phyloP scores from a whole-genome alignment of 441 rosid species.

The Populus hybrid region DNA sequence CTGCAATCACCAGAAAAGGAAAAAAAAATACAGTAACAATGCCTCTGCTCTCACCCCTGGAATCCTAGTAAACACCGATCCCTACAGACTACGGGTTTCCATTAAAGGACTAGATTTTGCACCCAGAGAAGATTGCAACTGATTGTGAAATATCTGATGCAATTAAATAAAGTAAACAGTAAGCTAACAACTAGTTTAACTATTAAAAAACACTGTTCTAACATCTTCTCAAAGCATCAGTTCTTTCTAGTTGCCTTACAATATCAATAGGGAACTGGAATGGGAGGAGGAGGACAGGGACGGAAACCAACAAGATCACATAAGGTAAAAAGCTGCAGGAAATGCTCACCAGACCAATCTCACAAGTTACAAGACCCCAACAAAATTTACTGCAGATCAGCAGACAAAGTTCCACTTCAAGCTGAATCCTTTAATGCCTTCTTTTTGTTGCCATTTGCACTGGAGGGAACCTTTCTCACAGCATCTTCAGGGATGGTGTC shows the following conservation, averaged over 20 bases:
- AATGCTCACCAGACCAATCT: not conserved
- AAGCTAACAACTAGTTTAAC: not conserved
- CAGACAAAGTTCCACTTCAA: not conserved
- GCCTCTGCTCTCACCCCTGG: not conserved
- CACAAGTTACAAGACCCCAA: not conserved
- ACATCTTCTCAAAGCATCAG: not conserved
- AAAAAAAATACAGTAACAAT: not conserved
- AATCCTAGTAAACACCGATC: not conserved
- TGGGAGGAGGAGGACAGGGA: not conserved
- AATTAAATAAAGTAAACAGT: not conserved
- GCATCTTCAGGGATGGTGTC: constrained; percentile 56
- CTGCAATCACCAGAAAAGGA: not conserved
- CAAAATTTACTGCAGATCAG: not conserved
- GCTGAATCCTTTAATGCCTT: constrained; percentile 36
- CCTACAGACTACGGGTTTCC: not conserved
- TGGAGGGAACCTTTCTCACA: constrained; percentile 26
- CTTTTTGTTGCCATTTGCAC: constrained; percentile 27
- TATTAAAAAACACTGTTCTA: not conserved
- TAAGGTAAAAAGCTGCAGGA: not conserved
- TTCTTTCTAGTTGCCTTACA: not conserved
- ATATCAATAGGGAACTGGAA: not conserved
- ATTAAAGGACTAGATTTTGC: too few relatives aligned
- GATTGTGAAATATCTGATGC: not conserved
- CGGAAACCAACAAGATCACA: not conserved
- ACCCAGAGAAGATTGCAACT: not conserved